A percentile compares a stretch with the other conserved stretches of the same genome.
These are phyloP conservation scores for Diutina mesorugosa DNA, from an alignment of 1,139 yeast species.

Conservation along the genomic window DNA sequence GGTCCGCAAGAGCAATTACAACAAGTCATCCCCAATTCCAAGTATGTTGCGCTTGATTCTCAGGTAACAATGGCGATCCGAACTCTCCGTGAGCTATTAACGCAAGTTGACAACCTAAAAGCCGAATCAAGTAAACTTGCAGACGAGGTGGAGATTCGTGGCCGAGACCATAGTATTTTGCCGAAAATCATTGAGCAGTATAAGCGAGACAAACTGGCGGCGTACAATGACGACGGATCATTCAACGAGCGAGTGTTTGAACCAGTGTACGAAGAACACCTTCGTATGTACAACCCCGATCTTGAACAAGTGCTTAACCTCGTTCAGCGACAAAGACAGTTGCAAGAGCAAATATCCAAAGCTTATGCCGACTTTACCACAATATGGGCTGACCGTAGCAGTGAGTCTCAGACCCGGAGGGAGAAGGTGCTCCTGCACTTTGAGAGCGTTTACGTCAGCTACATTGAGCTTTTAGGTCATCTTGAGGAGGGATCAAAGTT, in stretches of 20 bases:
- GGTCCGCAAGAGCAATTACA: neutral
- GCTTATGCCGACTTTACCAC: conserved; percentile 23
- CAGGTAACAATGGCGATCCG: conserved; percentile 12
- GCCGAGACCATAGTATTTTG: conserved; percentile 34
- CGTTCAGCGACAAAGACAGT: conserved; percentile 24
- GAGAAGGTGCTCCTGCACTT: conserved; percentile 39
- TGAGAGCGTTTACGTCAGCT: conserved; percentile 41
- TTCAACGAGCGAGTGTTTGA: conserved; percentile 20
- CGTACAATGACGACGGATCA: conserved; percentile 9
- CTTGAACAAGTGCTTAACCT: conserved; percentile 22
- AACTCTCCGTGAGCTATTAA: conserved; percentile 28
- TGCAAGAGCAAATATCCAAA: conserved; percentile 31
- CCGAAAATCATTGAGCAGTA: conserved; percentile 31
- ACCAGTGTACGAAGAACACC: conserved; percentile 21
- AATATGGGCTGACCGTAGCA: conserved; percentile 6
- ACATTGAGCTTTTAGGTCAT: conserved; percentile 43
- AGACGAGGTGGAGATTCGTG: conserved; percentile 28
- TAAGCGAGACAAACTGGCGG: conserved; percentile 13
- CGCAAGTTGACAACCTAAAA: conserved; percentile 14
- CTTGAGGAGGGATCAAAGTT: conserved; percentile 60
- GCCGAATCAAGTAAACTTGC: conserved; percentile 25
- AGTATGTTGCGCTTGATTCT: neutral
- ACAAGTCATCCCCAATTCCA: neutral
- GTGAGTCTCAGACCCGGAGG: conserved; percentile 22
- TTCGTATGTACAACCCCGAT: conserved; percentile 28